Percentiles rank a stretch among this genome's conserved stretches.
phyloP scores from a whole-genome alignment of 1,139 yeast species.

The Geotrichum klebahnii region DNA sequence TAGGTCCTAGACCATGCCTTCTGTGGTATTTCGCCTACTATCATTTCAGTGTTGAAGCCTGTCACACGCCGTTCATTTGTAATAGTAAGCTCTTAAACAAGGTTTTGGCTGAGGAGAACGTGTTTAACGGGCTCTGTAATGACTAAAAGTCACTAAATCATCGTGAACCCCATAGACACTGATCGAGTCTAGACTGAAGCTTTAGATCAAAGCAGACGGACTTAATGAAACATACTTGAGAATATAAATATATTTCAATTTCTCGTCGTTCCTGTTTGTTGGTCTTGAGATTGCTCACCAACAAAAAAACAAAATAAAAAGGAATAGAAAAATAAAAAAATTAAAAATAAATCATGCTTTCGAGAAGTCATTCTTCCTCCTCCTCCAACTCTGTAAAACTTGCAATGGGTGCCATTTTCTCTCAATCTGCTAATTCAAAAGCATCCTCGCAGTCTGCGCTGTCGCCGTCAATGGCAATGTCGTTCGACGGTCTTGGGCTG shows the following conservation, averaged over 20 bases:
- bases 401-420: slow-evolving; percentile 14
- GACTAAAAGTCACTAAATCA: background rate
- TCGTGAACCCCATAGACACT: background rate
- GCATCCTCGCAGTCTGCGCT: background rate
- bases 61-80: slow-evolving; percentile 1
- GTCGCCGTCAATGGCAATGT: background rate
- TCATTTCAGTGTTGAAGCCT: background rate
- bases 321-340: background rate
- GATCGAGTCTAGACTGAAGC: background rate
- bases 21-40: background rate
- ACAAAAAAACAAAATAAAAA: background rate
- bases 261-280: background rate
- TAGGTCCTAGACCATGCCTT: background rate
- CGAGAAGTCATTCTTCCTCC: background rate
- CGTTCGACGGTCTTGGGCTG: slow-evolving; percentile 25
- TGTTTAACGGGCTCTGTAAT: background rate
- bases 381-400: background rate
- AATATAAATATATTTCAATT: background rate
- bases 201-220: background rate
- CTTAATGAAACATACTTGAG: background rate
- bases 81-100: background rate
- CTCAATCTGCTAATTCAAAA: slow-evolving; percentile 8
- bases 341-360: background rate
- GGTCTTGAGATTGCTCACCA: background rate
- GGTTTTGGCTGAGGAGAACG: too few relatives aligned